Percentiles rank a stretch among this genome's conserved stretches.
phyloP scores from a whole-genome alignment of 306 rosid species.

The Albizia julibrissin region DNA sequence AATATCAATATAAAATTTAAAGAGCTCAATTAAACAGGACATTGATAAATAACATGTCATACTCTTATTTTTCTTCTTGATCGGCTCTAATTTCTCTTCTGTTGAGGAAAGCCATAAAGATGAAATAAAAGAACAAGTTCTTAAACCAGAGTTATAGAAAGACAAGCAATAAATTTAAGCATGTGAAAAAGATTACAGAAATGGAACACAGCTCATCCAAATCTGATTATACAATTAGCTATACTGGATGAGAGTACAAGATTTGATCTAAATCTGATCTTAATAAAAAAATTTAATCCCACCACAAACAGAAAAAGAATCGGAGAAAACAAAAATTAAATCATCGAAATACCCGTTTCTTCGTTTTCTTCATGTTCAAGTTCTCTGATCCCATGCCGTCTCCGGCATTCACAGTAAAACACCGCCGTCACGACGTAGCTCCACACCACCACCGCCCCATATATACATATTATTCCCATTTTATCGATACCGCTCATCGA shows the following conservation, averaged over 20 bases:
- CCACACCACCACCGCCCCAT: constrained; percentile 53
- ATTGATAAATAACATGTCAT: not conserved
- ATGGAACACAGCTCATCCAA: not conserved
- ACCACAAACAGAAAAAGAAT: not conserved
- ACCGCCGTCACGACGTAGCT: constrained; percentile 62
- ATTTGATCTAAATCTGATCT: not conserved
- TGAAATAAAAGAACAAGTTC: not conserved
- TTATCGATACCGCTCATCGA: constrained; percentile 35
- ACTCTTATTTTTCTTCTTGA: too few relatives aligned
- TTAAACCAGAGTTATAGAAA: not conserved
- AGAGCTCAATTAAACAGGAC: not conserved
- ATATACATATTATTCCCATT: constrained; percentile 45
- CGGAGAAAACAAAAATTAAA: not conserved
- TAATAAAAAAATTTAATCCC: not conserved
- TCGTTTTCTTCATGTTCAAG: not conserved
- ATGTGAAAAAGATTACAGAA: not conserved
- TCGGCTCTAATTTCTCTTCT: not conserved
- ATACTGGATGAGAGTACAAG: not conserved
- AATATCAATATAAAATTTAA: not conserved
- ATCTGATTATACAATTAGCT: not conserved
- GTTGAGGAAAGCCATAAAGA: not conserved
- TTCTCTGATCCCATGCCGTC: constrained; percentile 39
- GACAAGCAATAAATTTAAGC: not conserved
- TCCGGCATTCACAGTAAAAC: constrained; percentile 70
- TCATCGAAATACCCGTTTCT: constrained; percentile 6